Conservation (phyloP, 192 early-diverging fungal species). For the Paraglomus occultum region DNA sequence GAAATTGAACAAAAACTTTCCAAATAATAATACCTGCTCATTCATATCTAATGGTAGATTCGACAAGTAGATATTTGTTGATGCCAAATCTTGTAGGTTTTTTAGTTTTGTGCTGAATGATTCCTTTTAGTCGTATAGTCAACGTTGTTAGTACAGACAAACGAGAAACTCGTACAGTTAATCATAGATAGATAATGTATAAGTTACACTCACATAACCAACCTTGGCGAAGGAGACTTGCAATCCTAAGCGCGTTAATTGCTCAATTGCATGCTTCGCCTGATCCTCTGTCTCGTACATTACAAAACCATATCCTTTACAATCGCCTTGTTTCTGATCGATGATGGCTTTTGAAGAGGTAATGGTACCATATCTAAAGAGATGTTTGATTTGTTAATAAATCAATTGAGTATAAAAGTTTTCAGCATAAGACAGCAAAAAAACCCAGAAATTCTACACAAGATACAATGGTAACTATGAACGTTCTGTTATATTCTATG, state of each 20-base stretch:
- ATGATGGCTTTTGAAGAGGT: constrained; percentile 83
- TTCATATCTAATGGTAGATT: constrained; percentile 75
- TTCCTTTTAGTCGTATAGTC: constrained; percentile 39
- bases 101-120: constrained; percentile 70
- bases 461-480: too few relatives aligned
- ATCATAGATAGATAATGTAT: background rate
- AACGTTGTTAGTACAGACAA: background rate
- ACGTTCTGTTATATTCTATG: too few relatives aligned
- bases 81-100: constrained; percentile 68
- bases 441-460: background rate
- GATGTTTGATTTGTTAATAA: background rate
- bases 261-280: constrained; percentile 66
- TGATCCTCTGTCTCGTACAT: constrained; percentile 74
- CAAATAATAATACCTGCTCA: constrained; percentile 55
- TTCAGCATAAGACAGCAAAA: background rate
- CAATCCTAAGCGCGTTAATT: constrained; percentile 59
- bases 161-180: background rate
- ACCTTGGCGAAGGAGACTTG: constrained; percentile 78
- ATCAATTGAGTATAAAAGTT: too few relatives aligned
- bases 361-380: constrained; percentile 63
- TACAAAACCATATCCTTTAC: constrained; percentile 90
- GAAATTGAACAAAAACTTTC: background rate
- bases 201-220: constrained; percentile 42
- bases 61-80: constrained; percentile 83
- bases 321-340: constrained; percentile 72